Conservation (phyloP, 2,329 filamentous ascomycete genomes). For the Claviceps sp. region DNA sequence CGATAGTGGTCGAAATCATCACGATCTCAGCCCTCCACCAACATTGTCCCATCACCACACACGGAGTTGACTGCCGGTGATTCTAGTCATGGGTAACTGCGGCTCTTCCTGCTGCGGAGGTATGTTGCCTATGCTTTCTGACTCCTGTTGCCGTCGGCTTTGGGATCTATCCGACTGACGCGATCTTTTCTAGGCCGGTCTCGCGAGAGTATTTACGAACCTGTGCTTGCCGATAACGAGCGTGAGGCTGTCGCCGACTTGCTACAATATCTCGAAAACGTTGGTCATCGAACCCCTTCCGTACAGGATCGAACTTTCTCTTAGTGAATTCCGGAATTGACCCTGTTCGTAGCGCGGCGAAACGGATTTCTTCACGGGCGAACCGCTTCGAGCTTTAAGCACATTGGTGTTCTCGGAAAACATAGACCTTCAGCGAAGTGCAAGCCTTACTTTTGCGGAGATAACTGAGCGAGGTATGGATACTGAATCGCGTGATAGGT, state of each 20-base stretch:
- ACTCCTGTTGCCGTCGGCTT: conserved; percentile 3
- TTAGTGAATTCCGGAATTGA: conserved; percentile 1
- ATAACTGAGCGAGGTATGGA: conserved; percentile 88
- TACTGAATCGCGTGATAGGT: neutral
- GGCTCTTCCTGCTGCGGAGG: conserved; percentile 46
- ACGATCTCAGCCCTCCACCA: neutral
- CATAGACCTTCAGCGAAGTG: conserved; percentile 92
- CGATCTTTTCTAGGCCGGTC: conserved; percentile 44
- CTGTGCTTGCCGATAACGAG: conserved; percentile 86
- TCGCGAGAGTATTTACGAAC: conserved; percentile 72
- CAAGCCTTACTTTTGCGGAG: conserved; percentile 95
- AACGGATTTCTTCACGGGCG: conserved; percentile 96
- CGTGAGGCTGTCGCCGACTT: conserved; percentile 93
- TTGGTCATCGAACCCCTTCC: conserved; percentile 30
- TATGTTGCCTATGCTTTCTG: conserved; percentile 11
- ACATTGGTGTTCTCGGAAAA: conserved; percentile 98
- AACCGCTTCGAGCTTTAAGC: conserved; percentile 83
- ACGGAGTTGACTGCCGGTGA: neutral
- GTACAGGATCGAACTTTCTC: neutral
- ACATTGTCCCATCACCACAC: neutral
- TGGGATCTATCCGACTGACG: conserved; percentile 14
- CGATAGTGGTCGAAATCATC: neutral
- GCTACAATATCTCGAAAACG: conserved; percentile 91
- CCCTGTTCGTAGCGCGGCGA: conserved; percentile 58
- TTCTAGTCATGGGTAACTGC: conserved; percentile 43